Percentiles rank a stretch among this genome's conserved stretches.
Evolutionary conservation across 352 stramenopile species (phyloP).

Genomic region (Globisporangium camurandrum): DNA sequence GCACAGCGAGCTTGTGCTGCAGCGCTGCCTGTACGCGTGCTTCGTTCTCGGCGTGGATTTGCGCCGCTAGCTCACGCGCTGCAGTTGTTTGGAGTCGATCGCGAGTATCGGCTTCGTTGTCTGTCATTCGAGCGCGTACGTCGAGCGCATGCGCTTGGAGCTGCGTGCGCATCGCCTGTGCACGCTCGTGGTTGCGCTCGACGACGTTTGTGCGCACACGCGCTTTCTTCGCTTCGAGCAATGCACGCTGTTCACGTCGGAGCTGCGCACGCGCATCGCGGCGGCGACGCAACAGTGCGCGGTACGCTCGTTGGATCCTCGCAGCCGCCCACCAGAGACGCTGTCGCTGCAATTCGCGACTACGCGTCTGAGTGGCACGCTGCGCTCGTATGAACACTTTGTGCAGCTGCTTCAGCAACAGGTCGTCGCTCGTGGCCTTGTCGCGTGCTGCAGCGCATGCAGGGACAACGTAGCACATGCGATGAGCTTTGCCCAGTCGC

Average conservation of each 20-base stretch:
- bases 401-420: conserved; percentile 25
- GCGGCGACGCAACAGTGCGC: conserved; percentile 8
- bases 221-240: conserved; percentile 21
- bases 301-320: conserved; percentile 28
- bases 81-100: conserved; percentile 1
- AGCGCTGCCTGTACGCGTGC: conserved; percentile 4
- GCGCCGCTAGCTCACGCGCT: not conserved
- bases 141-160: not conserved
- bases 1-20: conserved; percentile 3
- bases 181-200: conserved; percentile 31
- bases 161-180: conserved; percentile 26
- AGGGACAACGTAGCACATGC: too few species aligned
- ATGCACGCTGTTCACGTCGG: conserved; percentile 17
- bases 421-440: too few species aligned
- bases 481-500: too few species aligned
- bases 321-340: conserved; percentile 20
- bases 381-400: conserved; percentile 18
- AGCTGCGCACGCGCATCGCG: conserved; percentile 11
- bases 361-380: conserved; percentile 14
- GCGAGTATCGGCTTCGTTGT: not conserved
- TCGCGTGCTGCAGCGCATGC: too few species aligned
- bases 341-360: conserved; percentile 15
- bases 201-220: conserved; percentile 27
- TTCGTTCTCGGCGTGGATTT: conserved; percentile 4
- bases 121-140: not conserved